phyloP scores from a whole-genome alignment of 345 rosid species.

The Syzygium aromaticum region DNA sequence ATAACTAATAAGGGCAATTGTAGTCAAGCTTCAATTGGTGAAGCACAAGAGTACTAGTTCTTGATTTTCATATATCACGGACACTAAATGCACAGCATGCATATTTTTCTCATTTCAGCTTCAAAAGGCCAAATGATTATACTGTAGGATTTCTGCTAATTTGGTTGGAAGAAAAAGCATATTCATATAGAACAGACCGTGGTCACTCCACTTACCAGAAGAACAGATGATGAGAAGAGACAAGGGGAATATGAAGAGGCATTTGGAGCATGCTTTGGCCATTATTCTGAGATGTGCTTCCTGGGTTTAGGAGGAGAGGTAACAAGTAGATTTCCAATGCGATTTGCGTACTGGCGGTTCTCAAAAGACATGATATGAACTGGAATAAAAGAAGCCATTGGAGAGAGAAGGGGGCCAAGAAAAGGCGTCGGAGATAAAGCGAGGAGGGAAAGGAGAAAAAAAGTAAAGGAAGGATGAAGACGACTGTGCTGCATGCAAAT shows the following conservation, averaged over 20 bases:
- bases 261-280: constrained; percentile 27
- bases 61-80: not conserved
- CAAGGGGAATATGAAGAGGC: constrained; percentile 25
- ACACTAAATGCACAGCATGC: not conserved
- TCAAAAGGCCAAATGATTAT: not conserved
- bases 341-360: constrained; percentile 5
- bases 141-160: not conserved
- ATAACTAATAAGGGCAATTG: not conserved
- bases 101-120: not conserved
- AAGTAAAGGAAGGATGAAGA: not conserved
- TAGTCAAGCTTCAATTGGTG: not conserved
- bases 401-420: constrained; percentile 8
- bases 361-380: constrained; percentile 15
- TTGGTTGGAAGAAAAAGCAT: not conserved
- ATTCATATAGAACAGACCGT: not conserved
- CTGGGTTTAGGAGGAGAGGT: constrained; percentile 7
- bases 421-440: constrained; percentile 13
- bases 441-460: not conserved
- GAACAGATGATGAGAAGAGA: constrained; percentile 26
- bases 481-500: not conserved
- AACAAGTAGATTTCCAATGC: constrained; percentile 5
- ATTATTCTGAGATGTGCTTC: constrained; percentile 17
- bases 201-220: constrained; percentile 18
- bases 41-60: not conserved
- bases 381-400: constrained; percentile 6